phyloP scores from a whole-genome alignment of 1,284 basidiomycete genomes.

The Moesziomyces parantarcticus region DNA sequence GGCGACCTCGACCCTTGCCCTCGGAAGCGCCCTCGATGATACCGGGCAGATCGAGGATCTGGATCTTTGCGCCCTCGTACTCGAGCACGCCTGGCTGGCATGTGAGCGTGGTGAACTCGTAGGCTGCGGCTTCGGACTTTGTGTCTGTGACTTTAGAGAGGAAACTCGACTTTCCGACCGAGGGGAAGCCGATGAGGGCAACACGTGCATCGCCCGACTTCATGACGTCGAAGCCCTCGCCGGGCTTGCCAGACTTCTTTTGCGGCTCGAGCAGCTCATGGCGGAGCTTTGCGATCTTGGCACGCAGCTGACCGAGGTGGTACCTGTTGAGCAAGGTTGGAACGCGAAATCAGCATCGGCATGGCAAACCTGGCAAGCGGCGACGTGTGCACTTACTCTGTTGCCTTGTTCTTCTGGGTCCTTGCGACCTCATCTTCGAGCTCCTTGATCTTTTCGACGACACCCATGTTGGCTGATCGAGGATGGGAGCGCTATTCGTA shows the following conservation, averaged over 20 bases:
- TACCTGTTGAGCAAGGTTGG: conserved; percentile 26
- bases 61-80: conserved; percentile 70
- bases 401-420: conserved; percentile 70
- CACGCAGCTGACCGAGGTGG: conserved; percentile 62
- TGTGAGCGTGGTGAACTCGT: conserved; percentile 94
- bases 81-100: conserved; percentile 53
- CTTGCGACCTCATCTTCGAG: conserved; percentile 93
- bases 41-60: conserved; percentile 85
- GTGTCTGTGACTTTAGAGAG: conserved; percentile 93
- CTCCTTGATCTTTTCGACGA: conserved; percentile 81
- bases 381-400: conserved; percentile 42
- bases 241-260: conserved; percentile 57
- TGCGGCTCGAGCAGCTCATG: conserved; percentile 64
- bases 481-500: background rate
- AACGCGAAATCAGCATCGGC: background rate
- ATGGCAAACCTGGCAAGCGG: background rate
- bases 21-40: conserved; percentile 89
- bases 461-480: conserved; percentile 48
- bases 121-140: conserved; percentile 85
- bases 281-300: conserved; percentile 63
- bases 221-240: conserved; percentile 65
- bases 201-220: conserved; percentile 71
- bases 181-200: conserved; percentile 80
- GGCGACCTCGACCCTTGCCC: conserved; percentile 90
- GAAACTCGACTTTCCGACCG: conserved; percentile 92